Conservation (phyloP, 208 protist genomes). For the Acanthamoeba sp. region DNA sequence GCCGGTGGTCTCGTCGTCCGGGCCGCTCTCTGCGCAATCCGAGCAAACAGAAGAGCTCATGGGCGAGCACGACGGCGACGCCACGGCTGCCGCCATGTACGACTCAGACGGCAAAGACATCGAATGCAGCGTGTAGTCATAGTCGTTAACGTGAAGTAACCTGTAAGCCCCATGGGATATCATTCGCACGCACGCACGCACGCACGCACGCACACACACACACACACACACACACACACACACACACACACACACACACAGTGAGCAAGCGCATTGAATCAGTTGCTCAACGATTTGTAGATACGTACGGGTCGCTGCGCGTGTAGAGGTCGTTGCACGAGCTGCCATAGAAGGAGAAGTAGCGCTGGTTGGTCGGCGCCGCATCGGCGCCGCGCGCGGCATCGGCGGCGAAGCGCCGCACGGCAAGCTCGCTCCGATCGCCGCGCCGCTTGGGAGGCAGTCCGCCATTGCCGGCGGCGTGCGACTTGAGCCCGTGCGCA, state of each 20-base stretch:
- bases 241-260: background rate
- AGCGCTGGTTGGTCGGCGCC: background rate
- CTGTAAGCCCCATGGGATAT: no score
- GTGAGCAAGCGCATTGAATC: background rate
- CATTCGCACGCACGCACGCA: no score
- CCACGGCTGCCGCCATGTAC: no score
- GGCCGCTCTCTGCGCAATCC: conserved; percentile 27
- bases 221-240: no score
- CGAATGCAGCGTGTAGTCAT: no score
- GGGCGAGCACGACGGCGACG: no score
- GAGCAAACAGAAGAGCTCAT: no score
- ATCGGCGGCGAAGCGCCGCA: background rate
- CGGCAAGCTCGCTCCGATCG: background rate
- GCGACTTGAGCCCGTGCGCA: background rate
- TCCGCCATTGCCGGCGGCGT: background rate
- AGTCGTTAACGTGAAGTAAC: no score
- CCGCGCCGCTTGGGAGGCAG: background rate
- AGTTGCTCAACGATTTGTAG: background rate
- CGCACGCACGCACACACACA: no score
- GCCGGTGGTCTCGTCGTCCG: background rate
- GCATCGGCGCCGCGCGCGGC: background rate
- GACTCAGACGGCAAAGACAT: no score
- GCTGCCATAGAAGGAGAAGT: background rate
- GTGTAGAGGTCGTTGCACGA: background rate
- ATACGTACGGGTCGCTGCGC: background rate